Conservation (phyloP, 2,329 filamentous ascomycete genomes). For the Stachybotrys elegans region DNA sequence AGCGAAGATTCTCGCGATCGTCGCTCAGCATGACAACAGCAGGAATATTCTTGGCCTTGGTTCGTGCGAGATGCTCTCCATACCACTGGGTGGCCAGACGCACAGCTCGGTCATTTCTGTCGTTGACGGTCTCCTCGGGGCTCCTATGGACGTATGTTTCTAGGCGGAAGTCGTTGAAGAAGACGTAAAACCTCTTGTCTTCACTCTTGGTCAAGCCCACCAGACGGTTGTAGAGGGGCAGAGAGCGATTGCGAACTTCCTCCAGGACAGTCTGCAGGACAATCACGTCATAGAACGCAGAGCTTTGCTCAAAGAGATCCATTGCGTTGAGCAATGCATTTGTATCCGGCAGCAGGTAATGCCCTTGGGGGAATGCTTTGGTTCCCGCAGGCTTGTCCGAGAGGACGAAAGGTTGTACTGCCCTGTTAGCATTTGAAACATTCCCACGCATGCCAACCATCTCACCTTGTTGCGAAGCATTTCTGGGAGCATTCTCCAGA, state of each 20-base stretch:
- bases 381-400: conserved; percentile 85
- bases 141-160: conserved; percentile 81
- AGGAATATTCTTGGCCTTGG: conserved; percentile 58
- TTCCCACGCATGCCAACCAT: no score
- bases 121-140: conserved; percentile 83
- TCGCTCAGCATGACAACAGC: conserved; percentile 91
- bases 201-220: conserved; percentile 89
- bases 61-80: conserved; percentile 67
- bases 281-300: conserved; percentile 93
- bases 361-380: conserved; percentile 74
- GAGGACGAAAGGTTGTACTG: conserved; percentile 78
- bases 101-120: conserved; percentile 91
- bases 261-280: conserved; percentile 94
- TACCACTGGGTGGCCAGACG: conserved; percentile 88
- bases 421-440: conserved; percentile 6
- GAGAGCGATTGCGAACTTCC: conserved; percentile 86
- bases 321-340: conserved; percentile 94
- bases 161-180: conserved; percentile 95
- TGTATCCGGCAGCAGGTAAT: conserved; percentile 93
- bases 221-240: conserved; percentile 91
- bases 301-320: conserved; percentile 91
- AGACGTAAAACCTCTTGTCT: conserved; percentile 96
- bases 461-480: conserved; percentile 73
- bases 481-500: conserved; percentile 66
- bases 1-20: conserved; percentile 80